Percentiles rank a stretch among this genome's conserved stretches.
These are phyloP conservation scores for Anisodus tanguticus DNA, from an alignment of 257 asterid species.

Conservation along the genomic window DNA sequence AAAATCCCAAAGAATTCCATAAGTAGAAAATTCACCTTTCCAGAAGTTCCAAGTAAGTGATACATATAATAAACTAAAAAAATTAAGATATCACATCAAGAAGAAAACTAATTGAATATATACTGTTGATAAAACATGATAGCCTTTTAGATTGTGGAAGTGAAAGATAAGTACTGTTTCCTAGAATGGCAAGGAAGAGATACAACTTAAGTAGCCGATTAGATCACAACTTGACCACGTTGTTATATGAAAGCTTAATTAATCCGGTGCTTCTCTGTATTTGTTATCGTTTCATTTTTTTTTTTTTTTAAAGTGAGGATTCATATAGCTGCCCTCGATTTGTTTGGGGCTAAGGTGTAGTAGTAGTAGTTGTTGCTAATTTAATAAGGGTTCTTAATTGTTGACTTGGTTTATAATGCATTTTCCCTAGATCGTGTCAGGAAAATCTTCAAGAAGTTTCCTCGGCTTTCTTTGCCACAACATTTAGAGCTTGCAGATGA, in stretches of 20 bases:
- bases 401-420: constrained; percentile 36
- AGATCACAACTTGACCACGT: neutral
- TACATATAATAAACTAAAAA: neutral
- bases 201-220: constrained; percentile 1
- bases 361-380: neutral
- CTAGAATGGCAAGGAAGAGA: constrained; percentile 11
- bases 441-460: constrained; percentile 79
- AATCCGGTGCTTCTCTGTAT: neutral
- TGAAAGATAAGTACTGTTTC: neutral
- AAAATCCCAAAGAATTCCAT: neutral
- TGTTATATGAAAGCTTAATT: neutral
- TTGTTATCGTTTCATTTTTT: neutral
- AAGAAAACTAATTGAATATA: neutral
- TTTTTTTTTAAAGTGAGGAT: neutral
- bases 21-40: neutral
- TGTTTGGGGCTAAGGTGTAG: neutral
- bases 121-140: neutral
- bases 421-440: constrained; percentile 68
- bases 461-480: constrained; percentile 82
- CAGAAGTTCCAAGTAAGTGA: neutral
- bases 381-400: constrained; percentile 22
- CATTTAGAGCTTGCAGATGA: constrained; percentile 81
- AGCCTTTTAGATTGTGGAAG: neutral
- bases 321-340: neutral
- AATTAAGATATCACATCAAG: neutral